Base-by-base conservation (phyloP, 2,329 filamentous ascomycete genomes). In the Waltergamsia citrina region DNA sequence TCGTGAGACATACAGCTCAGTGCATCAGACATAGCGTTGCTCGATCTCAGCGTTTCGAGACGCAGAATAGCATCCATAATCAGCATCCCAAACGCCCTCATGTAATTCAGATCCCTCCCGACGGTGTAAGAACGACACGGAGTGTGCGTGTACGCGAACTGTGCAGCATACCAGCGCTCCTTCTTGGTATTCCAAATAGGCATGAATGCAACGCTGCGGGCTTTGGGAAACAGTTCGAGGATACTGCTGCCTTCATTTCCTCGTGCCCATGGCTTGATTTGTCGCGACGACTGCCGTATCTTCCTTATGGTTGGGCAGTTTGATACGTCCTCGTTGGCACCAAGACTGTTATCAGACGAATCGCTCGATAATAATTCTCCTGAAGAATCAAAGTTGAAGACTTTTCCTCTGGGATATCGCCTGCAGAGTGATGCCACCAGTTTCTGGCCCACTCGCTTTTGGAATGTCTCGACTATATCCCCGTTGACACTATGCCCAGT, bases 1-100 rank as follows among this genome's bases (percentile, higher is more conserved):
- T 80, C 75, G 43, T 80, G 75, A 4, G 69, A 74, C 6, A 80
- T 65, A 2, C 69, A 76, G 1, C 70, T 68, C 7, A 80, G 62
- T 23, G 76, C 68, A 37, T 77, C 71, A 2, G 66, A 65, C 46
- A 76, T 76, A 21, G 69, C 65, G 34, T 57, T 63, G 22, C 65
- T 59, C 0, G 58, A 55, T 8, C 50, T 45, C 9, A 51, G 36
- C 0, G 54, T 44, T 9, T 60, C 50, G 5, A 72, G 39, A 3
- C 67, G 59, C 0, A 66, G 62, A 1, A 78, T 54, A 34, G 79
- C 73, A 0, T 69, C 62, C 59, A 75, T 74, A 12, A 73, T 67
- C 1, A 67, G 64, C 34, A 68, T 65, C 0, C 63, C 64, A 39
- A 76, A 74, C 0, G 65, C 67, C 5, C 55, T 51, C 6, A 75